phyloP scores from a whole-genome alignment of 257 asterid genomes.

The Gardenia jasminoides region DNA sequence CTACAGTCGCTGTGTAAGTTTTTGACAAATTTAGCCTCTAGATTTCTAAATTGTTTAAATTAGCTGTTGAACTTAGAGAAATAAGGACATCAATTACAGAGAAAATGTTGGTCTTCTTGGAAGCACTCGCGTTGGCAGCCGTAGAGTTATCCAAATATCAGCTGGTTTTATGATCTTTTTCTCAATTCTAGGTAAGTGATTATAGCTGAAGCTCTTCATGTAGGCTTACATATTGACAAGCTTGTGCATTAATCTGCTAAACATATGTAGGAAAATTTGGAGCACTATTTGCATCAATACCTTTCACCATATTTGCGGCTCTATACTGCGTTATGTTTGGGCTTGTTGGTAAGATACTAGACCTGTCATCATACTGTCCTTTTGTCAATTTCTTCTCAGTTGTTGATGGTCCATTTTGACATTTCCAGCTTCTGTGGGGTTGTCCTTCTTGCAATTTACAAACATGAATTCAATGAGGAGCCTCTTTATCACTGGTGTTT shows the following conservation, averaged over 20 bases:
- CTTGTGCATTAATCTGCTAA: constrained; percentile 1
- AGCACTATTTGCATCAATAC: constrained; percentile 92
- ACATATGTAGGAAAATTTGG: constrained; percentile 81
- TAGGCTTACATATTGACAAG: background rate
- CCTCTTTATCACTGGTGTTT: constrained; percentile 83
- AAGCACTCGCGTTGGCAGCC: constrained; percentile 97
- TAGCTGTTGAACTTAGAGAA: background rate
- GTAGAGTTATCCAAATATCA: constrained; percentile 83
- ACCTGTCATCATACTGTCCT: background rate
- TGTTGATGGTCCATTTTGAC: constrained; percentile 1
- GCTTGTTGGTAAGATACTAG: constrained; percentile 64
- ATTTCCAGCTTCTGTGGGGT: constrained; percentile 83
- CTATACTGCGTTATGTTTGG: constrained; percentile 87
- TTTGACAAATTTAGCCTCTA: constrained; percentile 2
- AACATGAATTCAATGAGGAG: constrained; percentile 98
- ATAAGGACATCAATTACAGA: constrained; percentile 30
- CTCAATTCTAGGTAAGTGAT: constrained; percentile 59
- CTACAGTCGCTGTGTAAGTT: constrained; percentile 86
- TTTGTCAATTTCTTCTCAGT: background rate
- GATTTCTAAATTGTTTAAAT: background rate
- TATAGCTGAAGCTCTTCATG: background rate
- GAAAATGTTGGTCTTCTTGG: constrained; percentile 98
- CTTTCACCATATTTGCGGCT: constrained; percentile 92
- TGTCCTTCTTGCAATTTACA: constrained; percentile 91
- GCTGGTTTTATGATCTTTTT: constrained; percentile 99